These are phyloP conservation scores for Cardiosporidium cionae DNA, from an alignment of 169 alveolate species.

Conservation along the genomic window DNA sequence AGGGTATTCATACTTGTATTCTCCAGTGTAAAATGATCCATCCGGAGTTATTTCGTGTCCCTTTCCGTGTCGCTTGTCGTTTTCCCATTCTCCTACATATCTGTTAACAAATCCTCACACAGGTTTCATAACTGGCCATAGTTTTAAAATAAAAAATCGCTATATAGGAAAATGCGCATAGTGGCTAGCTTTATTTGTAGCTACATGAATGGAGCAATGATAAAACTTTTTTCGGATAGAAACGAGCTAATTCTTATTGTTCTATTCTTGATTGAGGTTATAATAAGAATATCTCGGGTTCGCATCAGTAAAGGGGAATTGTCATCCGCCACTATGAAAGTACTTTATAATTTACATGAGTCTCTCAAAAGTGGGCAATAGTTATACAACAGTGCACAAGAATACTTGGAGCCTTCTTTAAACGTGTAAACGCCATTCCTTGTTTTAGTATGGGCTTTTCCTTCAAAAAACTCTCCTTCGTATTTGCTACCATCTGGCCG, in stretches of 20 bases:
- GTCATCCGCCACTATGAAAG: too few relatives aligned
- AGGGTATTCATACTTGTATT: slow-evolving; percentile 34
- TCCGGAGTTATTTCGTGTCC: slow-evolving; percentile 47
- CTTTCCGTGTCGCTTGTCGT: slow-evolving; percentile 54
- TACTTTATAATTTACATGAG: too few relatives aligned
- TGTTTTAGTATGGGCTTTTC: slow-evolving; percentile 29
- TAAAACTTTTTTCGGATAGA: too few relatives aligned
- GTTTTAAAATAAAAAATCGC: background rate
- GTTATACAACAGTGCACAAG: too few relatives aligned
- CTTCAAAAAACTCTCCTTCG: slow-evolving; percentile 55
- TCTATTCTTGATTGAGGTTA: too few relatives aligned
- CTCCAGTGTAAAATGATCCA: slow-evolving; percentile 51
- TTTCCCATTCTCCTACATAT: slow-evolving; percentile 52
- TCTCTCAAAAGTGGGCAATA: too few relatives aligned
- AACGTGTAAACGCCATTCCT: slow-evolving; percentile 31
- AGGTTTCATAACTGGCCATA: background rate
- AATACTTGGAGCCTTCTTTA: slow-evolving; percentile 28
- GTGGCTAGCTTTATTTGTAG: background rate
- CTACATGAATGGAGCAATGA: too few relatives aligned
- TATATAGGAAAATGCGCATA: background rate
- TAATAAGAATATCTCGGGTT: too few relatives aligned
- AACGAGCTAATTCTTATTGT: too few relatives aligned
- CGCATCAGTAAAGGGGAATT: too few relatives aligned
- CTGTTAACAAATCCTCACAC: background rate
- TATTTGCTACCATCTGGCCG: slow-evolving; percentile 67